Conservation (phyloP, 768 basidiomycete species). For the Porpolomopsis calyptriformis region DNA sequence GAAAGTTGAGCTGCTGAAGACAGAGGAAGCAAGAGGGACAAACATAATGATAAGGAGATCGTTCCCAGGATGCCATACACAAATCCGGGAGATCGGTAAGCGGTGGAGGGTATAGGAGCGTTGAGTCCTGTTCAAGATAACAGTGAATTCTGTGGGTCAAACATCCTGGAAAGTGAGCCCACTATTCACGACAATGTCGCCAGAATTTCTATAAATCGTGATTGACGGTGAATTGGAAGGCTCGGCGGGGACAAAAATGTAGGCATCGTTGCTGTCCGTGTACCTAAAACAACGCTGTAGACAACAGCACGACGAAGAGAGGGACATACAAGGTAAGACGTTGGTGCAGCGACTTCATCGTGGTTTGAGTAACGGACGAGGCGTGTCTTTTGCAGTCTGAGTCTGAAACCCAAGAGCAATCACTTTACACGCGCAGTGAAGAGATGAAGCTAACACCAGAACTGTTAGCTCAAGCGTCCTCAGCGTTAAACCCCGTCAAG, state of each 20-base stretch:
- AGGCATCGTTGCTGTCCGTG: conserved; percentile 59
- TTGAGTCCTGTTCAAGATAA: conserved; percentile 36
- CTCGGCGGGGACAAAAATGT: conserved; percentile 64
- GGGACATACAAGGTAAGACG: conserved; percentile 55
- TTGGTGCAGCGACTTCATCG: conserved; percentile 63
- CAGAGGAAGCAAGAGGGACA: conserved; percentile 17
- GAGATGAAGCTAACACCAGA: conserved; percentile 96
- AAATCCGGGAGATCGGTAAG: conserved; percentile 50
- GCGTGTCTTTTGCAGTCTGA: conserved; percentile 15
- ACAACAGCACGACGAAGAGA: conserved; percentile 4
- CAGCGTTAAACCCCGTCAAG: conserved; percentile 71
- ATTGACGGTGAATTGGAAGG: conserved; percentile 52
- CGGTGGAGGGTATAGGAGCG: conserved; percentile 39
- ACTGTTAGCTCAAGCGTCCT: conserved; percentile 73
- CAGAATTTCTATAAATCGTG: conserved; percentile 64
- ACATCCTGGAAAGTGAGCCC: conserved; percentile 14
- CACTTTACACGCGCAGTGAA: no score
- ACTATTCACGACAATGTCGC: conserved; percentile 66
- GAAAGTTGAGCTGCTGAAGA: conserved; percentile 2
- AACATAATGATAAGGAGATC: conserved; percentile 69
- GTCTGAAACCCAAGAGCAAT: conserved; percentile 5
- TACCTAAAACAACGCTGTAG: conserved; percentile 34
- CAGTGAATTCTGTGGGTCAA: conserved; percentile 4
- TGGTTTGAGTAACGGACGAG: conserved; percentile 12
- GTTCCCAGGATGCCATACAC: conserved; percentile 70